A percentile compares a stretch with the other conserved stretches of the same genome.
phyloP scores from a whole-genome alignment of 805 yeast species.

The Cyberlindnera mycetangii region DNA sequence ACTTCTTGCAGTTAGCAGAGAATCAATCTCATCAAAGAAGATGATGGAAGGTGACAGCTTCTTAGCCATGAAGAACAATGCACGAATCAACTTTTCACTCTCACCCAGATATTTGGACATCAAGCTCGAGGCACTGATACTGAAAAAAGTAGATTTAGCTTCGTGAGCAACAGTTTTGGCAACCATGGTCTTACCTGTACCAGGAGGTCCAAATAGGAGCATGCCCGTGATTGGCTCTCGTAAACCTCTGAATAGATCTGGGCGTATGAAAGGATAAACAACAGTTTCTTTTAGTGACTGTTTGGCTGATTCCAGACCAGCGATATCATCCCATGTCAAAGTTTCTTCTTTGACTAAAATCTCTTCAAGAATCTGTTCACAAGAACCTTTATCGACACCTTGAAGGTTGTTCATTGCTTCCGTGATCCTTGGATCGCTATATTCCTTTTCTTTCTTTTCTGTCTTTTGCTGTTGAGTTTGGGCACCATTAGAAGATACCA shows the following conservation, averaged over 20 bases:
- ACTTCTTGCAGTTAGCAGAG: conserved; percentile 73
- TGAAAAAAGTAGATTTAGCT: conserved; percentile 87
- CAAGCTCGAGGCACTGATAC: conserved; percentile 85
- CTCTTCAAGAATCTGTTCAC: conserved; percentile 81
- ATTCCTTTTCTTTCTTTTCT: conserved; percentile 9
- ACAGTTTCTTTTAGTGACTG: conserved; percentile 89
- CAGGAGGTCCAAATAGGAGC: conserved; percentile 96
- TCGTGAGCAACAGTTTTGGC: conserved; percentile 97
- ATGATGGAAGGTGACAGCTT: conserved; percentile 89
- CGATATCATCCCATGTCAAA: conserved; percentile 93
- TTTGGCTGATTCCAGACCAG: conserved; percentile 89
- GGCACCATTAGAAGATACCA: conserved; percentile 4
- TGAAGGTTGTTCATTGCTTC: conserved; percentile 34
- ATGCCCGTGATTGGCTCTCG: conserved; percentile 97
- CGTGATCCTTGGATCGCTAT: conserved; percentile 23
- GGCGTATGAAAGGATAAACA: conserved; percentile 91
- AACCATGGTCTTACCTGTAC: conserved; percentile 98
- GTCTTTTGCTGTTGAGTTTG: background rate
- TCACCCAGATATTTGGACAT: conserved; percentile 90
- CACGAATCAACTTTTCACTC: conserved; percentile 88
- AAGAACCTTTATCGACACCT: conserved; percentile 79
- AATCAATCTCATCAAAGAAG: conserved; percentile 95
- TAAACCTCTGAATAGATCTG: conserved; percentile 85
- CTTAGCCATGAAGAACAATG: conserved; percentile 80
- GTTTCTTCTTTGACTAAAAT: conserved; percentile 88